These are phyloP conservation scores for Fremontodendron californicum DNA, from an alignment of 345 rosid genomes.

Conservation along the genomic window DNA sequence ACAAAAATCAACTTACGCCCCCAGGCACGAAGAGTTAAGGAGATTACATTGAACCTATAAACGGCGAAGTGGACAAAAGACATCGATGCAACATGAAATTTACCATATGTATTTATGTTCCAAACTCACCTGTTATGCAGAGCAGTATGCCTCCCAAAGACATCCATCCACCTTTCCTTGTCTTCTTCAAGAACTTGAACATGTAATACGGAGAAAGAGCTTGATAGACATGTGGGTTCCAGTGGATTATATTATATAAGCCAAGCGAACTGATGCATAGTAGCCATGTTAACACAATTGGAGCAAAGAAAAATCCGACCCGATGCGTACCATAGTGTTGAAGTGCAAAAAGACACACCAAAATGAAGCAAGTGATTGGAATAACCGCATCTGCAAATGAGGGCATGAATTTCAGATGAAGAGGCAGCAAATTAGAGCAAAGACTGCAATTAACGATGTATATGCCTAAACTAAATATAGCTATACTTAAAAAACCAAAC, in stretches of 20 bases:
- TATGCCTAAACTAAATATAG: not conserved
- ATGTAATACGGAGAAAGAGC: constrained; percentile 97
- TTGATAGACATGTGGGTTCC: constrained; percentile 82
- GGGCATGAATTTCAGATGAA: not conserved
- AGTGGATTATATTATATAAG: constrained; percentile 72
- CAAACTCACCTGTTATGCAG: constrained; percentile 84
- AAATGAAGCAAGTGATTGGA: constrained; percentile 93
- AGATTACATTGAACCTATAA: not conserved
- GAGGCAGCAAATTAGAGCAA: not conserved
- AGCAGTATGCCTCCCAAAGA: constrained; percentile 93
- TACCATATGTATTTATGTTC: not conserved
- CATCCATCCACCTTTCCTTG: constrained; percentile 94
- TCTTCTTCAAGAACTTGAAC: constrained; percentile 96
- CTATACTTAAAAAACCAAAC: not conserved
- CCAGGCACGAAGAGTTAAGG: not conserved
- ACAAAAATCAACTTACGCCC: not conserved
- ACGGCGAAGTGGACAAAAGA: not conserved
- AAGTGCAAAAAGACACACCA: constrained; percentile 92
- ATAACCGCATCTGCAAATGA: constrained; percentile 78
- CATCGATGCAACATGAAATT: not conserved
- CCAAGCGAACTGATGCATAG: constrained; percentile 91
- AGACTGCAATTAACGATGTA: not conserved
- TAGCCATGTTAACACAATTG: constrained; percentile 77
- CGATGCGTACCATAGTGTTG: constrained; percentile 98
- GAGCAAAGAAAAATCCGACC: constrained; percentile 89